Evolutionary conservation across 1,139 yeast genomes (phyloP).

Genomic region (Scheffersomyces titani): DNA sequence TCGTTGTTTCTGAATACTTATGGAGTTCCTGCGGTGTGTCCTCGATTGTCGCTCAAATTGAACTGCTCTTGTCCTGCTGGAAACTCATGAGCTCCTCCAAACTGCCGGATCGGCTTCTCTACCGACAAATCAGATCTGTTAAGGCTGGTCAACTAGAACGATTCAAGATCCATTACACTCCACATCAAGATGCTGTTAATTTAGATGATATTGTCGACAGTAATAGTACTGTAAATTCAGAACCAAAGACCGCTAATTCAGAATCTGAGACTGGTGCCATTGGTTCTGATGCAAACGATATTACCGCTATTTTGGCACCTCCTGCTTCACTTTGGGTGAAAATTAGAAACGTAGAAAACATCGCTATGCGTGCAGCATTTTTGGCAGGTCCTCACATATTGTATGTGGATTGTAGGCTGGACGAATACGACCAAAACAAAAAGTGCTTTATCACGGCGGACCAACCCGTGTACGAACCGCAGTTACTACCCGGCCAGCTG

Average conservation of each 20-base stretch:
- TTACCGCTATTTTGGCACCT: conserved; percentile 3
- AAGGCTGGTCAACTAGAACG: conserved; percentile 42
- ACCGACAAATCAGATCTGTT: conserved; percentile 32
- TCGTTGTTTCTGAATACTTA: no score
- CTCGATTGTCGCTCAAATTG: no score
- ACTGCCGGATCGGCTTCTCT: conserved; percentile 19
- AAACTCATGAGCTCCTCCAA: no score
- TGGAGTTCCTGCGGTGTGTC: no score
- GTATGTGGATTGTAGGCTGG: conserved; percentile 77
- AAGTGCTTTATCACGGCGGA: conserved; percentile 65
- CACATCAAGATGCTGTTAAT: conserved; percentile 21
- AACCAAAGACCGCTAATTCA: no score
- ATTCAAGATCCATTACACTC: conserved; percentile 35
- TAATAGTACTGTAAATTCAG: no score
- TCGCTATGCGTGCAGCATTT: conserved; percentile 84
- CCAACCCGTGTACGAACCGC: conserved; percentile 70
- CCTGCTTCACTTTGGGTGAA: conserved; percentile 55
- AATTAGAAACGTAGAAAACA: conserved; percentile 70
- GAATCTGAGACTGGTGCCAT: no score
- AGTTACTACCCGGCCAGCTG: conserved; percentile 34
- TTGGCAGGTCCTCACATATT: conserved; percentile 88
- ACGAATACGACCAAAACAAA: conserved; percentile 58
- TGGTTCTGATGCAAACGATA: no score
- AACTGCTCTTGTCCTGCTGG: no score
- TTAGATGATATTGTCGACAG: conserved; percentile 2